A percentile compares a stretch with the other conserved stretches of the same genome.
Conservation (phyloP, 768 basidiomycete species). For the Auricularia heimuer region DNA sequence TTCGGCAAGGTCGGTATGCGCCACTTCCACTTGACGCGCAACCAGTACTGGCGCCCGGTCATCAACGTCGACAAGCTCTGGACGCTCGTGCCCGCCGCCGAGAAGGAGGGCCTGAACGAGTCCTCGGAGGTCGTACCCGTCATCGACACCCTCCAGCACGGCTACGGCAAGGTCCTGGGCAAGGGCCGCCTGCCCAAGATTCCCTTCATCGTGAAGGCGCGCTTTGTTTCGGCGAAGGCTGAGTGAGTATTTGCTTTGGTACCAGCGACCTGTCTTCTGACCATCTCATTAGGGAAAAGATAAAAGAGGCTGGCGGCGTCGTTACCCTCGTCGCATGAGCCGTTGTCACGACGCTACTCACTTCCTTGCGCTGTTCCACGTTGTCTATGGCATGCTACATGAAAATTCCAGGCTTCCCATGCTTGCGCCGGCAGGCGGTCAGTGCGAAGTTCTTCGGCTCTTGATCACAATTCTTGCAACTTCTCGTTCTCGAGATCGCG, state of each 20-base stretch:
- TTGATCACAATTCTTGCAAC: too few species aligned
- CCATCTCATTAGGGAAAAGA: slow-evolving; percentile 43
- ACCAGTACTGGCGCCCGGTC: slow-evolving; percentile 83
- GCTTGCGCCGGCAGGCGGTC: too few species aligned
- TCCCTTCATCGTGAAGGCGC: slow-evolving; percentile 97
- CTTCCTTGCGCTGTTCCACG: too few species aligned
- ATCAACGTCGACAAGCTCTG: slow-evolving; percentile 99
- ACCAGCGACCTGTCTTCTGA: background rate
- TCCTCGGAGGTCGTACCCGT: slow-evolving; percentile 84
- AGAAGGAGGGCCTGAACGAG: slow-evolving; percentile 69
- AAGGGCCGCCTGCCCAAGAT: slow-evolving; percentile 89
- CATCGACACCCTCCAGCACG: slow-evolving; percentile 74
- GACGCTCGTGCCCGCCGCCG: slow-evolving; percentile 77
- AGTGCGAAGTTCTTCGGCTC: too few species aligned
- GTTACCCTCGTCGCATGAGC: slow-evolving; percentile 82
- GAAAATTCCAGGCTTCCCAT: too few species aligned
- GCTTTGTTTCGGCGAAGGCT: slow-evolving; percentile 82
- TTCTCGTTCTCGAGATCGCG: too few species aligned
- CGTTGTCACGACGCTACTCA: too few species aligned
- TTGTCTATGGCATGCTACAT: background rate
- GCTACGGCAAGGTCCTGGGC: slow-evolving; percentile 91
- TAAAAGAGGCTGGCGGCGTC: slow-evolving; percentile 91
- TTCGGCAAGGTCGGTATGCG: slow-evolving; percentile 99
- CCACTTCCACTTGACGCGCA: slow-evolving; percentile 91
- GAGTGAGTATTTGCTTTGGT: slow-evolving; percentile 43